Evolutionary conservation across 2,329 filamentous ascomycete species (phyloP), one percentile per base, ranked within the genome.

Genomic region (Arthrinium phaeospermum): DNA sequence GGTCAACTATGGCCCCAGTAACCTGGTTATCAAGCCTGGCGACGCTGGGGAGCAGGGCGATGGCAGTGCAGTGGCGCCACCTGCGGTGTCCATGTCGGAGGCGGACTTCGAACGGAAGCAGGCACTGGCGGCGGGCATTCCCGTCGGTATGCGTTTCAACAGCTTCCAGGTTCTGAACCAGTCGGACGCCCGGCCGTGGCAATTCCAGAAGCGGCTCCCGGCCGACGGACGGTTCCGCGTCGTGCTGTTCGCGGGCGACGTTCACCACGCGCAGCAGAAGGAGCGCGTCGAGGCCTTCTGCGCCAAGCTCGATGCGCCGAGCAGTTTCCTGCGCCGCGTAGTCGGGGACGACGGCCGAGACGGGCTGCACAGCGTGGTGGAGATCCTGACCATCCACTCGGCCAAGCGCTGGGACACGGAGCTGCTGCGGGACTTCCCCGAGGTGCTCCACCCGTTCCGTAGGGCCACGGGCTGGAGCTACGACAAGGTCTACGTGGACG

Each of bases 111-210:
- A 76, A 30, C 72, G 77, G 27, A 76, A 82, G 77, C 74, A 85
- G 79, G 75, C 83, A 80, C 80, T 89, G 0, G 87, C 88, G 0
- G 81, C 79, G 0, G 85, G 83, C 19, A 83, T 84, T 72, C 83
- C 76, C 34, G 82, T 86, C 0, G 89, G 90, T 16, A 91, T 87
- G 85, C 87, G 91, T 0, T 88, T 92, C 77, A 85, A 86, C 6
- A 88, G 85, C 72, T 86, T 86, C 80, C 87, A 91, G 75, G 89
- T 92, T 0, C 80, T 92, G 6, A 89, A 88, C 73, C 90, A 92
- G 75, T 79, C 85, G 2, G 84, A 87, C 73, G 85, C 84, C 0
- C 83, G 88, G 3, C 87, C 90, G 0, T 91, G 87, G 85, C 86
- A 91, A 51, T 84, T 92, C 64, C 89, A 91, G 68, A 83, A 89